Evolutionary conservation across 805 yeast genomes (phyloP).

Genomic region (Trichomonascus vanleenenianus): DNA sequence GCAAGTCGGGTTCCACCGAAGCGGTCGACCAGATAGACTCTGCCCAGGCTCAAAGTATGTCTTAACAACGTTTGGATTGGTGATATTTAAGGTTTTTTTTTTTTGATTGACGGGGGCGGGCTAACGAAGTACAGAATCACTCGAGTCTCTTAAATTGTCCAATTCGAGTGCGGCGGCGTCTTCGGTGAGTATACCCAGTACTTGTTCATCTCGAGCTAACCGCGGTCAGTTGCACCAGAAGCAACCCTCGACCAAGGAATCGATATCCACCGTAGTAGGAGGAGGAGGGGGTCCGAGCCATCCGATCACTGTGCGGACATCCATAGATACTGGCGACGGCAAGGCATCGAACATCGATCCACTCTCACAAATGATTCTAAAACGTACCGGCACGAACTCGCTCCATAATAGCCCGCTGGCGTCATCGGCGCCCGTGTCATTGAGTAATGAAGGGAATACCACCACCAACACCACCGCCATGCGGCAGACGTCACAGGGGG

Average conservation of each 20-base stretch:
- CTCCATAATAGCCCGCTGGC: background rate
- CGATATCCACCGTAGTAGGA: background rate
- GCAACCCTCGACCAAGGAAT: background rate
- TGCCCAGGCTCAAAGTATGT: background rate
- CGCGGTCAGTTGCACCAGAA: background rate
- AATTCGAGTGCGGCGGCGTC: background rate
- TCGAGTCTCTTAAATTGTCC: background rate
- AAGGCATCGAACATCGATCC: slow-evolving; percentile 8
- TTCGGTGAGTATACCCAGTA: background rate
- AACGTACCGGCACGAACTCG: slow-evolving; percentile 6
- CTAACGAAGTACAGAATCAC: background rate
- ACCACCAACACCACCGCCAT: background rate
- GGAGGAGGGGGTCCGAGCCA: background rate
- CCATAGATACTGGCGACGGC: background rate
- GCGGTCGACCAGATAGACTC: background rate
- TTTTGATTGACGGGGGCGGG: too few species aligned
- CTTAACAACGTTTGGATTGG: too few species aligned
- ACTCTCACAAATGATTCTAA: slow-evolving; percentile 10
- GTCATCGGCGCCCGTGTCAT: background rate
- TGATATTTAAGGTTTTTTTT: too few species aligned
- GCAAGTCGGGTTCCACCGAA: background rate
- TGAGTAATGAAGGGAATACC: background rate
- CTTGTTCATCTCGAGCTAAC: background rate
- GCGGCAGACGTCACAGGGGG: background rate
- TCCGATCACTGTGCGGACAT: background rate